Evolutionary conservation across 2,329 filamentous ascomycete genomes (phyloP).

Genomic region (Colletotrichum cordylinicola): DNA sequence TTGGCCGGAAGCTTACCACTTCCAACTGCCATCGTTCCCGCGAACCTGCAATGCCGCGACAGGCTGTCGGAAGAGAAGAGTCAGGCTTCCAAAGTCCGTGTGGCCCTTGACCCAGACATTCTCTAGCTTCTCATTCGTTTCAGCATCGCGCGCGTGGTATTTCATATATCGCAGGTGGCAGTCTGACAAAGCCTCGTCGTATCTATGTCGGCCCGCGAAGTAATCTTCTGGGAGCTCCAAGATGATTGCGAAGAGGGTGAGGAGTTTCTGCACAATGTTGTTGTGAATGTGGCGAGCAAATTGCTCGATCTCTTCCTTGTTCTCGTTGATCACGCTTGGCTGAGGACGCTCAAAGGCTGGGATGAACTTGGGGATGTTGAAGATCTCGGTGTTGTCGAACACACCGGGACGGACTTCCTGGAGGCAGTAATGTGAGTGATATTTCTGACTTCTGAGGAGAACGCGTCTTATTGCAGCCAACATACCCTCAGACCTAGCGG

Average conservation of each 20-base stretch:
- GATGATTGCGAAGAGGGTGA: conserved; percentile 48
- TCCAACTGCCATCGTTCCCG: conserved; percentile 48
- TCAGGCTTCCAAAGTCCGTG: conserved; percentile 62
- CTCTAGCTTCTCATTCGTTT: conserved; percentile 43
- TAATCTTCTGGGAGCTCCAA: conserved; percentile 63
- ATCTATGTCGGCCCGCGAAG: conserved; percentile 58
- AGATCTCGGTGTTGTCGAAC: conserved; percentile 43
- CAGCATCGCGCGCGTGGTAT: conserved; percentile 52
- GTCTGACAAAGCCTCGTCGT: conserved; percentile 54
- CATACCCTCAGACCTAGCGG: conserved; percentile 45
- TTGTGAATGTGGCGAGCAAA: conserved; percentile 41
- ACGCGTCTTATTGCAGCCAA: background rate
- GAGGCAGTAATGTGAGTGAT: background rate
- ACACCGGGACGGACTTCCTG: conserved; percentile 37
- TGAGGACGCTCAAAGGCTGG: conserved; percentile 35
- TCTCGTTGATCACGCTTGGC: conserved; percentile 35
- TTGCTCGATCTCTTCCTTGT: conserved; percentile 35
- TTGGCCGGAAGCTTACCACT: conserved; percentile 33
- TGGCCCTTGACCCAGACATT: conserved; percentile 48
- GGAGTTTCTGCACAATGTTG: conserved; percentile 35
- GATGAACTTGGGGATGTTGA: conserved; percentile 47
- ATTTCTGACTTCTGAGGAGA: too few species aligned
- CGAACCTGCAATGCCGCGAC: conserved; percentile 61
- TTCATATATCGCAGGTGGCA: conserved; percentile 67
- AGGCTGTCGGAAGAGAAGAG: conserved; percentile 63